Evolutionary conservation across 2,329 filamentous ascomycete genomes (phyloP).

Genomic region (Phoma sp.): DNA sequence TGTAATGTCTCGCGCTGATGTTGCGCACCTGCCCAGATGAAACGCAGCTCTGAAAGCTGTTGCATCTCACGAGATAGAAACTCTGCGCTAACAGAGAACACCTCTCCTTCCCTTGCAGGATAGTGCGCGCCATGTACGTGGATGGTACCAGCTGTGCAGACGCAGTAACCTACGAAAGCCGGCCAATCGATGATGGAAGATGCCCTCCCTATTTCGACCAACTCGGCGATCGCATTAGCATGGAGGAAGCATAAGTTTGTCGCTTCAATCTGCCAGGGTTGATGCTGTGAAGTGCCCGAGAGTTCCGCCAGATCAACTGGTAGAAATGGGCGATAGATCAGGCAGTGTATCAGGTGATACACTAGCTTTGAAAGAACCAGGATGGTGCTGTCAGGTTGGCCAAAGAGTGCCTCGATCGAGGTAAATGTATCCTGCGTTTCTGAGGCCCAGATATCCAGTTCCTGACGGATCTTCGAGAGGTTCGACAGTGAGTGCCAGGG

Average conservation of each 20-base stretch:
- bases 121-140: slow-evolving; percentile 89
- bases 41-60: slow-evolving; percentile 76
- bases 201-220: slow-evolving; percentile 80
- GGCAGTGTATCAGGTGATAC: slow-evolving; percentile 85
- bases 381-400: slow-evolving; percentile 78
- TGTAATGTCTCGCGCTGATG: slow-evolving; percentile 83
- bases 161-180: slow-evolving; percentile 84
- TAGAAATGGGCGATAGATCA: slow-evolving; percentile 86
- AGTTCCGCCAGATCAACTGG: slow-evolving; percentile 85
- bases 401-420: slow-evolving; percentile 76
- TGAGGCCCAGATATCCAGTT: slow-evolving; percentile 84
- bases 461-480: slow-evolving; percentile 83
- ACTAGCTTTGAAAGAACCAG: slow-evolving; percentile 84
- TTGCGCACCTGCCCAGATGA: slow-evolving; percentile 78
- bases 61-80: slow-evolving; percentile 82
- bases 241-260: slow-evolving; percentile 88
- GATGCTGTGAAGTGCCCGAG: slow-evolving; percentile 80
- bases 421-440: slow-evolving; percentile 82
- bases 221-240: slow-evolving; percentile 84
- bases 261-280: slow-evolving; percentile 91
- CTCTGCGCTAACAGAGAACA: slow-evolving; percentile 70
- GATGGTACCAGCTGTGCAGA: slow-evolving; percentile 85
- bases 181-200: slow-evolving; percentile 82
- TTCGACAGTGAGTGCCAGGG: slow-evolving; percentile 89
- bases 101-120: slow-evolving; percentile 66